Evolutionary conservation across 2,329 filamentous ascomycete species (phyloP), one percentile per base, ranked within the genome.

Genomic region (Penicillium vulpinum): DNA sequence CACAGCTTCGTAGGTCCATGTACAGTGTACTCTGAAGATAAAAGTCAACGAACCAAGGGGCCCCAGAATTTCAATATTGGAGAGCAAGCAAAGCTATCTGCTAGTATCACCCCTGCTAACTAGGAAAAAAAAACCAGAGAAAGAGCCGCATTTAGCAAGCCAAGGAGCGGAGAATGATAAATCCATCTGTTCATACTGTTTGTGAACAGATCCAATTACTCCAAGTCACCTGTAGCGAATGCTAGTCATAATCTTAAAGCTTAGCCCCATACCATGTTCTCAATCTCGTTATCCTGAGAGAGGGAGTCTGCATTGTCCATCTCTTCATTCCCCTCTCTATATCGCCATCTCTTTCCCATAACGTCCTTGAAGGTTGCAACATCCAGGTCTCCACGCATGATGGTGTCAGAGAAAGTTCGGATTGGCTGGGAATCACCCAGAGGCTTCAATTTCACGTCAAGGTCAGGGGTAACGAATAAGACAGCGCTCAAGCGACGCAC

Each of bases 301-400:
- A 52, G n/a, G 22, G 36, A 21, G n/a, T 49, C 31, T 6, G 16
- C 50, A 54, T 45, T 28, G 4, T 36, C 29, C 45, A 54, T 57
- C 50, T 57, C 50, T 31, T 54, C 50, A 26, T 50, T 57, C 8
- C 55, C 50, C 39, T 54, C 55, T 31, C 45, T 22, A 22, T 54
- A 54, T 10, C 55, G 43, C 38, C 44, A 57, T 38, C 50, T 43
- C 43, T 53, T 54, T 13, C 55, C 50, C 44, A 54, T 54, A 31
- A 50, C 39, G 21, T 57, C 43, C 18, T 57, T 57, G 45, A 49
- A 54, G 24, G 36, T 36, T 22, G 33, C 24, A 18, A 54, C 44
- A 48, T 44, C 41, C n/a, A 44, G 9, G 4, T 47, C 40, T 8
- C 40, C 54, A 16, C 31, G 26, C 54, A 39, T 44, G 8, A 29